Conservation (phyloP, 2,329 filamentous ascomycete species). For the Pestalotiopsis fici region DNA sequence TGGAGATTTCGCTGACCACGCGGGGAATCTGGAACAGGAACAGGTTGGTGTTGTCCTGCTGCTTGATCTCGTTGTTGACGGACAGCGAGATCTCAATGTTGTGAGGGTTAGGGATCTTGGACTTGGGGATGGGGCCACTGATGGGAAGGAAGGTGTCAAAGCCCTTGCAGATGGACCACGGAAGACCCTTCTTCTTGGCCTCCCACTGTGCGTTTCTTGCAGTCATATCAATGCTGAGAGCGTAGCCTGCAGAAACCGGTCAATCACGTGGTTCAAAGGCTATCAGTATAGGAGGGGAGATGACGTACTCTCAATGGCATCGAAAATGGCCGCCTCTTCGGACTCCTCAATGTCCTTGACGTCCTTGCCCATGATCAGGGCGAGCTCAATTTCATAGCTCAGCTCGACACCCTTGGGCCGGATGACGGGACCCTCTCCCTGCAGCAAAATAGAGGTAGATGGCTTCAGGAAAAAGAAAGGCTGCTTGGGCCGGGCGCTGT, state of each 20-base stretch:
- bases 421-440: conserved; percentile 76
- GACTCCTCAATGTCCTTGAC: conserved; percentile 73
- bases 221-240: conserved; percentile 95
- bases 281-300: background rate
- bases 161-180: conserved; percentile 95
- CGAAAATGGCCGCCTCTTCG: conserved; percentile 76
- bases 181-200: conserved; percentile 94
- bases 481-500: conserved; percentile 84
- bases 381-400: conserved; percentile 95
- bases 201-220: conserved; percentile 94
- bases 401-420: conserved; percentile 80
- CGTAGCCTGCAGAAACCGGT: conserved; percentile 63
- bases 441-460: conserved; percentile 79
- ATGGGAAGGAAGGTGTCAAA: conserved; percentile 97
- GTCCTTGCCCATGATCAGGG: conserved; percentile 81
- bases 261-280: background rate
- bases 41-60: conserved; percentile 86
- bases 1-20: conserved; percentile 86
- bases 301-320: conserved; percentile 73
- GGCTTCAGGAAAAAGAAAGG: conserved; percentile 99
- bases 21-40: conserved; percentile 93
- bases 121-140: conserved; percentile 77
- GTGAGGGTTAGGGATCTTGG: conserved; percentile 81
- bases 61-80: conserved; percentile 77
- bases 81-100: conserved; percentile 82